Base-by-base conservation (phyloP, 805 yeast species). In the Ogataea zsoltii region DNA sequence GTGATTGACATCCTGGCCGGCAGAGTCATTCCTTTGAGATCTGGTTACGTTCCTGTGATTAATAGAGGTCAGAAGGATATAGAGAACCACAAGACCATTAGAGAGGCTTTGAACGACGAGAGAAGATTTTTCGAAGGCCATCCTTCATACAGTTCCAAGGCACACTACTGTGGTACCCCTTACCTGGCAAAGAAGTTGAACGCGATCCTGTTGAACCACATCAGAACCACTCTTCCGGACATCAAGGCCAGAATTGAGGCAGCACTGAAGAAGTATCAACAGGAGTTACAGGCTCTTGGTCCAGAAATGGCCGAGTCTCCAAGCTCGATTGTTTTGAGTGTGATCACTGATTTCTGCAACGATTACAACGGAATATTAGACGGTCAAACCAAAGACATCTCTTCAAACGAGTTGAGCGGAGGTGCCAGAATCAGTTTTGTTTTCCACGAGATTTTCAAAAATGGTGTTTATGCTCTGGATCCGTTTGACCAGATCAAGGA, bases 121-220 rank as follows among this genome's bases (percentile, higher is more conserved):
- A 77, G 76, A 47, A 67, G 73, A 26, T 94, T 82, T 60, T 94
- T 94, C 61, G 97, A 88, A 67, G 76, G 77, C 55, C 99, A 94
- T 67, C 83, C 96, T 7, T 82, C 96, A 17, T 94, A 94, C 69
- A 79, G 89, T 57, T 85, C 94, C 26, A 94, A 92, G 65, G 92
- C 97, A 7, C 95, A 88, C 61, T 92, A 83, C 71, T 94, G 99
- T 69, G 99, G 99, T 67, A 94, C 99, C n/a, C 97, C 97, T 33
- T 94, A 85, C 67, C 75, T 94, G 63, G 97, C 98, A 42, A 87
- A 89, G 65, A 88, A 90, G 68, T 79, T 94, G 62, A 94, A 88
- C 68, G 82, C 85, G 34, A 88, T 94, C 56, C 77, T 94, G 58
- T 76, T 89, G 69, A 89, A 84, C 63, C 99, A 94, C 69, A 94